A percentile compares a stretch with the other conserved stretches of the same genome.
These are phyloP conservation scores for Fusarium bactridioides DNA, from an alignment of 2,329 filamentous ascomycete species.

Conservation along the genomic window DNA sequence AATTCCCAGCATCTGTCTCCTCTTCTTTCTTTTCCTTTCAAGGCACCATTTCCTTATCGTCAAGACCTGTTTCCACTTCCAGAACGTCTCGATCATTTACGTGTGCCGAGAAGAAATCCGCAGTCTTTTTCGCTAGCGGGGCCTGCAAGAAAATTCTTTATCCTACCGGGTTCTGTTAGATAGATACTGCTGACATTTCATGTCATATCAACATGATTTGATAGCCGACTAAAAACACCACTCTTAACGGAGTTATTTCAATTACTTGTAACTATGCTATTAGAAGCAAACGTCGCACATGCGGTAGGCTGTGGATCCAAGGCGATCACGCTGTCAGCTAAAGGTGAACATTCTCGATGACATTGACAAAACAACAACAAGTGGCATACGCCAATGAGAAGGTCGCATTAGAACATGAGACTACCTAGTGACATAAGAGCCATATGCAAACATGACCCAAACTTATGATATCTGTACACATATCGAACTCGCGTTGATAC, in stretches of 20 bases:
- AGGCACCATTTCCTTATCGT: slow-evolving; percentile 96
- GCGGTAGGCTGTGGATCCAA: background rate
- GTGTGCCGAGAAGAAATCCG: slow-evolving; percentile 81
- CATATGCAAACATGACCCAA: slow-evolving; percentile 22
- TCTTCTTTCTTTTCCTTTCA: slow-evolving; percentile 50
- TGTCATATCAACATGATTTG: background rate
- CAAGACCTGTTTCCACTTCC: slow-evolving; percentile 74
- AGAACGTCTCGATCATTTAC: slow-evolving; percentile 90
- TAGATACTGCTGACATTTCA: slow-evolving; percentile 85
- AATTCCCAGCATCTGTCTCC: slow-evolving; percentile 27
- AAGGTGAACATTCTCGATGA: background rate
- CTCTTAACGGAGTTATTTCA: background rate
- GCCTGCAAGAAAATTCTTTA: slow-evolving; percentile 66
- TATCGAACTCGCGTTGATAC: slow-evolving; percentile 20
- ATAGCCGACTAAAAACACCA: background rate
- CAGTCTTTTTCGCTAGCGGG: slow-evolving; percentile 99
- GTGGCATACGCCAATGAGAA: background rate
- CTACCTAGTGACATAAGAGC: slow-evolving; percentile 29
- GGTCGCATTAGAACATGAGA: slow-evolving; percentile 33
- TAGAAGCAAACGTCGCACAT: background rate
- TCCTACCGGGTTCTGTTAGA: slow-evolving; percentile 90
- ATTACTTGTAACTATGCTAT: too few relatives aligned
- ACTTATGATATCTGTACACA: slow-evolving; percentile 17
- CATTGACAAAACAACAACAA: background rate
- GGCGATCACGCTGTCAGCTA: background rate